Base-by-base conservation (phyloP, 352 stramenopile species). In the Pythium rishiriense region DNA sequence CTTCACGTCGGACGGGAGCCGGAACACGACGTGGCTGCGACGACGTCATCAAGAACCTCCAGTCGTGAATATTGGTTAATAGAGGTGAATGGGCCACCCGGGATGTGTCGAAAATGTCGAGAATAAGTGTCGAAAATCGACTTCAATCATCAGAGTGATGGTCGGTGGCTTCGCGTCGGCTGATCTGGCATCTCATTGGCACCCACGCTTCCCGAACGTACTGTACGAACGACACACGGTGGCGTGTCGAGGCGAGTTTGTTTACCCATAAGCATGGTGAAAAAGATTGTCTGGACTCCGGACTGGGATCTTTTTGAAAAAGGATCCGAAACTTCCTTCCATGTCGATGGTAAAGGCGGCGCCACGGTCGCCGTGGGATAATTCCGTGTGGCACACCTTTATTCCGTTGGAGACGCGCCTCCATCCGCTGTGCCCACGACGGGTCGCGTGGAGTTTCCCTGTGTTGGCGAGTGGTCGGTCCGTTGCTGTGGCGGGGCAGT, bases 1-100 rank as follows among this genome's bases (percentile, higher is more conserved):
- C n/a, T 35, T 64, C 62, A 69, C 62, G 62, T 63, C 48, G 33
- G 54, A 63, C 33, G 17, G 35, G 52, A 45, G 25, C 33, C 5
- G 52, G 62, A 63, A 54, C 28, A 63, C 62, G 62, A 69, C 62
- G 62, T 69, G 62, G 48, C n/a, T 25, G 21, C n/a, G 50, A 10
- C 28, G 19, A 52, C 53, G 46, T 58, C 61, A 51, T 62, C 58
- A 57, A 35, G 41, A 10, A 35, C 61, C 61, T 68, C n/a, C 61
- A 51, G n/a, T 61, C 42, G 33, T 48, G 35, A 26, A 47, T 12
- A 43, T 17, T 65, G 58, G 53, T 1, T 51, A 68, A 31, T 39
- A 29, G 29, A 68, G 61, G 61, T 17, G 22, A 54, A 17, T 66
- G 49, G 58, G 48, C 58, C 58, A 65, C 29, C n/a, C 37, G 37